Conservation (phyloP, 2,329 filamentous ascomycete species). For the Lojkania enalia region DNA sequence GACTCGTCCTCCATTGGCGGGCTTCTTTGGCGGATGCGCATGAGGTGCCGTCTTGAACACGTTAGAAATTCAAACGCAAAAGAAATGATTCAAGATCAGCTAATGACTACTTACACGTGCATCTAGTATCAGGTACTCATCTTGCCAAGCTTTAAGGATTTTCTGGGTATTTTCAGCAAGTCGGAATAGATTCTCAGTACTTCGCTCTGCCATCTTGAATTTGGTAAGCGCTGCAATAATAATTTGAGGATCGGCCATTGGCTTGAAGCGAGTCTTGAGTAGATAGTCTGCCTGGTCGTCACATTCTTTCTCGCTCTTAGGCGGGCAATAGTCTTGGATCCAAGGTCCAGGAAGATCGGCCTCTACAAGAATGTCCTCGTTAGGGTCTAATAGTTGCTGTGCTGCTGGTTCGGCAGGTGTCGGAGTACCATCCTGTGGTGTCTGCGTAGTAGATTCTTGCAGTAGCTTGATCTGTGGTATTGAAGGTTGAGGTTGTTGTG, state of each 20-base stretch:
- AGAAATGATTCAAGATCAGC: constrained; percentile 1
- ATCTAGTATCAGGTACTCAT: constrained; percentile 62
- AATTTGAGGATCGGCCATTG: constrained; percentile 48
- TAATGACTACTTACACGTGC: constrained; percentile 35
- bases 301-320: constrained; percentile 38
- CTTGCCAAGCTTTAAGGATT: constrained; percentile 59
- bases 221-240: constrained; percentile 51
- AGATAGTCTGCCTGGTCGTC: constrained; percentile 48
- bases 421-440: constrained; percentile 28
- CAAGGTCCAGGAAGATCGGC: constrained; percentile 44
- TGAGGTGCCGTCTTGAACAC: constrained; percentile 54
- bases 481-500: constrained; percentile 12
- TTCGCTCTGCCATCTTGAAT: constrained; percentile 46
- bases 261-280: constrained; percentile 45
- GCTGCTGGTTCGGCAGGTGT: constrained; percentile 28
- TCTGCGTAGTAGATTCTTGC: constrained; percentile 28
- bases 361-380: constrained; percentile 41
- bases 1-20: constrained; percentile 52
- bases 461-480: constrained; percentile 28
- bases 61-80: constrained; percentile 12
- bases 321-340: constrained; percentile 30
- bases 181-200: constrained; percentile 57
- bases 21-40: constrained; percentile 55
- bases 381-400: constrained; percentile 31
- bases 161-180: constrained; percentile 58